Percentiles rank a stretch among this genome's conserved stretches.
Evolutionary conservation across 306 rosid genomes (phyloP).

Genomic region (Sphenostylis stenocarpa): DNA sequence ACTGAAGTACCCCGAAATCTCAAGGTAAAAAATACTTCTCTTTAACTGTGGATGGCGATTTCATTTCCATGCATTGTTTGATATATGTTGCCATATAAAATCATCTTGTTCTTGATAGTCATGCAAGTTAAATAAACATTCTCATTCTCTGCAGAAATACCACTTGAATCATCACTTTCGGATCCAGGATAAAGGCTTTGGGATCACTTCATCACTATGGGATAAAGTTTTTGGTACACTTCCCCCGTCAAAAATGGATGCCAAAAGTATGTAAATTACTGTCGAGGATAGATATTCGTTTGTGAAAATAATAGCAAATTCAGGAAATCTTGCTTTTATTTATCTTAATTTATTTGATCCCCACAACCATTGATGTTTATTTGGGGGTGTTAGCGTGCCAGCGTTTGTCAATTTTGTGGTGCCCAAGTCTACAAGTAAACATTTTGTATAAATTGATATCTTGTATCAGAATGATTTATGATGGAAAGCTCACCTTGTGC

Average conservation of each 20-base stretch:
- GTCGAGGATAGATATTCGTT: slow-evolving; percentile 30
- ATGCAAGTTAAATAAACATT: neutral
- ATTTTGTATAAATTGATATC: slow-evolving; percentile 31
- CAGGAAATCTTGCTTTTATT: slow-evolving; percentile 25
- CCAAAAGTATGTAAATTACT: slow-evolving; percentile 47
- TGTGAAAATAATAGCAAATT: slow-evolving; percentile 47
- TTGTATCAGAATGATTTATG: slow-evolving; percentile 32
- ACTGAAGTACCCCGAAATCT: slow-evolving; percentile 52
- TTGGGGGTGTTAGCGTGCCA: slow-evolving; percentile 44
- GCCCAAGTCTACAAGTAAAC: slow-evolving; percentile 25
- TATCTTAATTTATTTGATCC: slow-evolving; percentile 35
- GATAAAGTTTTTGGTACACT: slow-evolving; percentile 87
- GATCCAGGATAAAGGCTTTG: slow-evolving; percentile 80
- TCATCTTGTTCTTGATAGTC: neutral
- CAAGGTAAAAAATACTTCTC: slow-evolving; percentile 57
- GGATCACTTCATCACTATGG: slow-evolving; percentile 91
- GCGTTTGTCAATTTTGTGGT: slow-evolving; percentile 38
- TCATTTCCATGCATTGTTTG: slow-evolving; percentile 6
- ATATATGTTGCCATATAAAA: neutral
- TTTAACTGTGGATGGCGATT: slow-evolving; percentile 1
- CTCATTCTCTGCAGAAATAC: slow-evolving; percentile 63
- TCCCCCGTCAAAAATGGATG: slow-evolving; percentile 63
- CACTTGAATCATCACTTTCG: slow-evolving; percentile 96
- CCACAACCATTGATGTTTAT: slow-evolving; percentile 20
- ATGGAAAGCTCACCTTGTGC: slow-evolving; percentile 23